Evolutionary conservation across 306 rosid species (phyloP).

Genomic region (Trifolium repens): DNA sequence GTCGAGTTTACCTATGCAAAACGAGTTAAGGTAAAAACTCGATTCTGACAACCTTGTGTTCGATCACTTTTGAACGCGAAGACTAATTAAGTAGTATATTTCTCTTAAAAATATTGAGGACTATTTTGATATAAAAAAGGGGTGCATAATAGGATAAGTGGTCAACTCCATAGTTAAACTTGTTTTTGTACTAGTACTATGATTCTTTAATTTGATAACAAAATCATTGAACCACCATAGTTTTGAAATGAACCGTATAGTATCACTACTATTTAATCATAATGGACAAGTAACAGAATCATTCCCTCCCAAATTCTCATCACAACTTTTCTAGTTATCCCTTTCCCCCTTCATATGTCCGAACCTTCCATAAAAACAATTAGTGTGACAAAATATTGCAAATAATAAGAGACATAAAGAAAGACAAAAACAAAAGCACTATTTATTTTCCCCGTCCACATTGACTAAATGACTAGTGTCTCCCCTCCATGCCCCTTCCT

Average conservation of each 20-base stretch:
- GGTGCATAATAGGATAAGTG: no score
- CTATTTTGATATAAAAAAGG: no score
- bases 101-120: no score
- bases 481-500: conserved; percentile 10
- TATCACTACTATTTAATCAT: neutral
- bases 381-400: conserved; percentile 21
- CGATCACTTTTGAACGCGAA: no score
- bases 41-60: no score
- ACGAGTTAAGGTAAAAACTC: no score
- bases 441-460: neutral
- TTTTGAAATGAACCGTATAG: neutral
- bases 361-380: conserved; percentile 24
- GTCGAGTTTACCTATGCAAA: no score
- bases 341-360: conserved; percentile 5
- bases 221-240: neutral
- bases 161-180: no score
- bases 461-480: conserved; percentile 4
- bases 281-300: conserved; percentile 18
- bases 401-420: conserved; percentile 29
- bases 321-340: neutral
- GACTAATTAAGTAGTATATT: no score
- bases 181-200: no score
- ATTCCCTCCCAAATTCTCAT: conserved; percentile 18
- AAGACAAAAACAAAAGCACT: neutral
- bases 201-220: no score